A percentile compares a stretch with the other conserved stretches of the same genome.
Evolutionary conservation across 192 early-diverging fungal genomes (phyloP).

Genomic region (Oehlia diaphana): DNA sequence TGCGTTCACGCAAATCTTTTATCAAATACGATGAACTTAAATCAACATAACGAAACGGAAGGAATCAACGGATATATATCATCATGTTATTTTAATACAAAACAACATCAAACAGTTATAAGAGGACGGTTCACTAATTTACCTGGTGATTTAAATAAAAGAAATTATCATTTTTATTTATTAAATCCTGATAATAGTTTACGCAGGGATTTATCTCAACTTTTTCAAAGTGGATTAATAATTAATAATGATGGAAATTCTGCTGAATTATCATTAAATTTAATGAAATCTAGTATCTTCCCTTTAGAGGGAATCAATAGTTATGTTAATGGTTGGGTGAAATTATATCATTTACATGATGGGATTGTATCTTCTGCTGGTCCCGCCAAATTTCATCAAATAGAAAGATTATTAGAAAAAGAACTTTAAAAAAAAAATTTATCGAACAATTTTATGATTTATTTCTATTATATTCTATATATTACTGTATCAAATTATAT

Average conservation of each 20-base stretch:
- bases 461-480: too few relatives aligned
- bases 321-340: background rate
- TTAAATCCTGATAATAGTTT: background rate
- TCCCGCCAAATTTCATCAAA: background rate
- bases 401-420: background rate
- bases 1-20: background rate
- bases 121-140: background rate
- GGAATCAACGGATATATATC: background rate
- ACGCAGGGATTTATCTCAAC: background rate
- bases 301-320: background rate
- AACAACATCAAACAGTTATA: background rate
- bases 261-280: background rate
- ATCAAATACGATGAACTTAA: background rate
- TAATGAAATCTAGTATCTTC: background rate
- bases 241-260: background rate
- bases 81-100: background rate
- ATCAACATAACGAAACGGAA: background rate
- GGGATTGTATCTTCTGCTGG: background rate
- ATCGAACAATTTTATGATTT: too few relatives aligned
- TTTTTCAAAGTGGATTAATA: background rate
- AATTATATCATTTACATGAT: background rate
- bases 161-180: conserved; percentile 5
- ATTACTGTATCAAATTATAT: too few relatives aligned
- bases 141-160: background rate
- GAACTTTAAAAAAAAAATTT: background rate